phyloP scores from a whole-genome alignment of 371 early-diverging fungal species.

The Encephalitozoon hellem region DNA sequence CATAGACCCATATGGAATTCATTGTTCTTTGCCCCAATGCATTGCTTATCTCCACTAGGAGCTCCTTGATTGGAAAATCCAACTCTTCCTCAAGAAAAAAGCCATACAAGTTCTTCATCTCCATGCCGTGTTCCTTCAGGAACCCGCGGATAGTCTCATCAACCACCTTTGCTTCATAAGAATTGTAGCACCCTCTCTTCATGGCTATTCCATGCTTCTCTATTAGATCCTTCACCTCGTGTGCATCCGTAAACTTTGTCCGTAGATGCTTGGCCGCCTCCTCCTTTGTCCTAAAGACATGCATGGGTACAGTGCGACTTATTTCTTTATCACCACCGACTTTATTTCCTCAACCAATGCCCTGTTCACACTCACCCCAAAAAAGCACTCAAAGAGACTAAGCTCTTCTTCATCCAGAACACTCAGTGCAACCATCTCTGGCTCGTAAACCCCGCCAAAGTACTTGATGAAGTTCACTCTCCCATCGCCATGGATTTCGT shows the following conservation, averaged over 20 bases:
- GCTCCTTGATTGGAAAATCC: neutral
- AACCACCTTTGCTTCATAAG: neutral
- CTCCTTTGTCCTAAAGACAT: conserved; percentile 2
- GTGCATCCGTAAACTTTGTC: neutral
- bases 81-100: conserved; percentile 8
- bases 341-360: conserved; percentile 11
- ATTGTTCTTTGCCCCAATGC: neutral
- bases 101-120: neutral
- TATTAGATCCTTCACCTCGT: neutral
- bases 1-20: conserved; percentile 10
- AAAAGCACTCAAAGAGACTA: conserved; percentile 22
- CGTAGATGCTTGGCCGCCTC: neutral
- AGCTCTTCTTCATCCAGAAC: conserved; percentile 14
- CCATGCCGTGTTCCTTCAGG: neutral
- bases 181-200: neutral
- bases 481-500: conserved; percentile 25
- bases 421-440: conserved; percentile 23
- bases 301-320: neutral
- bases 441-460: conserved; percentile 33
- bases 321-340: conserved; percentile 2
- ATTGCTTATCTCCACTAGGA: neutral
- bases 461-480: conserved; percentile 41
- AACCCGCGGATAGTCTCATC: neutral
- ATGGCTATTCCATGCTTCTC: neutral
- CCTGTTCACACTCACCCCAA: neutral